Evolutionary conservation across 768 basidiomycete species (phyloP), one percentile per base, ranked within the genome.

Genomic region (Albatrellus ellisii): DNA sequence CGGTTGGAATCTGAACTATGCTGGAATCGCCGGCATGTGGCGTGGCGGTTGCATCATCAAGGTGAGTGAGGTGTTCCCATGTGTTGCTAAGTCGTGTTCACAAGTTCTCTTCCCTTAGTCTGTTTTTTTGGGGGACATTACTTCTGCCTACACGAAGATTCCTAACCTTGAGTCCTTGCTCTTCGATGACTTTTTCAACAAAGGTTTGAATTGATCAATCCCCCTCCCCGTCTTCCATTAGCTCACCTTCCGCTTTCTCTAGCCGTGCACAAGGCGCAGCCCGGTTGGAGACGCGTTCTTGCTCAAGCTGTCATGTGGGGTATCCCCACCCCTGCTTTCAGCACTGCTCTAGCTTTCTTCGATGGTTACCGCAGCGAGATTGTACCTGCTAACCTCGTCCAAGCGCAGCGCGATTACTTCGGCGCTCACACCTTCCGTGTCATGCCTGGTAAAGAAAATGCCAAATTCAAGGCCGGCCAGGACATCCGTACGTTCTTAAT

Each of bases 21-120:
- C 91, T 54, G 92, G 91, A 47, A 98, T 99, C 58, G 95, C 95
- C 26, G 77, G 72, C 53, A 99, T 99, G 91, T 99, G 95, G 95
- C 89, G 94, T 56, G 95, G 95, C 52, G 95, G 95, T 52, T 98
- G 94, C 63, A 99, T 99, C 64, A 98, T 99, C 74, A 94, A 94
- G 75, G 84, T 77, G 45, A 49, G 52, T 28, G 20, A n/a, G 26
- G 17, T 38, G 9, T 14, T 20, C 14, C 31, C 3, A 36, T 17
- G 24, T 12, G 25, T 15, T 18, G 43, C 38, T 44, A 41, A 46
- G 38, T 54, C 24, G 11, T 25, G 18, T 56, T 52, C 62, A 61
- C 59, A 53, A 60, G 26, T 50, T 53, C 36, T 59, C 61, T 54
- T 10, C 14, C 59, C 60, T 55, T 37, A 44, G 57, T 52, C 48